phyloP scores from a whole-genome alignment of 2,329 filamentous ascomycete species.

The Aspergillus sp. region DNA sequence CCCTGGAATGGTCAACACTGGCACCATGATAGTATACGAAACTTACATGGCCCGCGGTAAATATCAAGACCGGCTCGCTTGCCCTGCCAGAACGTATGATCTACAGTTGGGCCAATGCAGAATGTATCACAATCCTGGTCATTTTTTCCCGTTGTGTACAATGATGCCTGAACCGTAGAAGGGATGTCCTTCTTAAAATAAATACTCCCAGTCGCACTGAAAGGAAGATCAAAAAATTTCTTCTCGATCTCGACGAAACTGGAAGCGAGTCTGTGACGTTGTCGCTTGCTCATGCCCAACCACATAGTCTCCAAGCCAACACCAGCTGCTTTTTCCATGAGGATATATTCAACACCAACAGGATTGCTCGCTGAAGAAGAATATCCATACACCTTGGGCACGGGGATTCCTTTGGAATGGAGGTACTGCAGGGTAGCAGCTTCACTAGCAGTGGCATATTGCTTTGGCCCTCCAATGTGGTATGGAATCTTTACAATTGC shows the following conservation, averaged over 20 bases:
- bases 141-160: constrained; percentile 8
- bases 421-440: constrained; percentile 17
- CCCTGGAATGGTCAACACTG: constrained; percentile 6
- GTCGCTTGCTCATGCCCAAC: constrained; percentile 12
- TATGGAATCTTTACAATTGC: constrained; percentile 16
- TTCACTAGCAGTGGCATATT: constrained; percentile 18
- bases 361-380: constrained; percentile 14
- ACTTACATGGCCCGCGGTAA: constrained; percentile 17
- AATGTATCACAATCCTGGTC: constrained; percentile 8
- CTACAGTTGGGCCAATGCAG: constrained; percentile 17
- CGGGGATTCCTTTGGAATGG: constrained; percentile 14
- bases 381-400: constrained; percentile 17
- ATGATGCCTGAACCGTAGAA: constrained; percentile 3
- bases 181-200: constrained; percentile 16
- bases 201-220: constrained; percentile 13
- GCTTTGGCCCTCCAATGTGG: constrained; percentile 8
- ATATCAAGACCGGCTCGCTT: constrained; percentile 12
- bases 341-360: constrained; percentile 21
- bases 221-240: constrained; percentile 13
- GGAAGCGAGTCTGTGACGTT: constrained; percentile 13
- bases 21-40: too few relatives aligned
- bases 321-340: constrained; percentile 15
- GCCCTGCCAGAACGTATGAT: constrained; percentile 24
- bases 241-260: constrained; percentile 15
- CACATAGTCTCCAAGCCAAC: constrained; percentile 11